phyloP scores from a whole-genome alignment of 306 rosid species.

The Glycine soja region DNA sequence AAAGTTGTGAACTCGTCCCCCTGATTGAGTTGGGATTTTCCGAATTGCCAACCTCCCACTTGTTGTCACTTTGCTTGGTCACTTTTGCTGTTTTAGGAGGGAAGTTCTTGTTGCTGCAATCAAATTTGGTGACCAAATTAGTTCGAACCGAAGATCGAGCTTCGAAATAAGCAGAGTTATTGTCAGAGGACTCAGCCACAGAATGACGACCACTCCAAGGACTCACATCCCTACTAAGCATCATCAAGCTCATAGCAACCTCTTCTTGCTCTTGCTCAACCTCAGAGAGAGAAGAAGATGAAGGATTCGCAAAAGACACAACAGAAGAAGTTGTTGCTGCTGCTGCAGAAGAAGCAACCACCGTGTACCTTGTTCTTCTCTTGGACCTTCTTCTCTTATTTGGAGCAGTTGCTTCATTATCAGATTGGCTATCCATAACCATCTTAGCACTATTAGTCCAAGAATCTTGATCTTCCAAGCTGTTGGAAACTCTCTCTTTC shows the following conservation, averaged over 20 bases:
- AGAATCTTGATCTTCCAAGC: constrained; percentile 77
- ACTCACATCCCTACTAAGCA: constrained; percentile 78
- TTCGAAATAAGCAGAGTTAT: constrained; percentile 58
- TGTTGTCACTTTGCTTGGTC: constrained; percentile 44
- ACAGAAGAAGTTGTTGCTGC: constrained; percentile 53
- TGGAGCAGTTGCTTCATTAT: constrained; percentile 68
- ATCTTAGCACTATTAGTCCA: constrained; percentile 48
- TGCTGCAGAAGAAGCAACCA: constrained; percentile 32
- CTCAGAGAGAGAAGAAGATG: constrained; percentile 67
- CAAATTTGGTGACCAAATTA: constrained; percentile 43
- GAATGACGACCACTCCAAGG: constrained; percentile 62
- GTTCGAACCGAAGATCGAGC: constrained; percentile 57
- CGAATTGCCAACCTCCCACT: constrained; percentile 39
- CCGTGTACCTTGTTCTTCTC: constrained; percentile 67
- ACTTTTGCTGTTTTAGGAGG: neutral
- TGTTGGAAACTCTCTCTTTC: constrained; percentile 57
- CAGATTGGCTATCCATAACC: constrained; percentile 71
- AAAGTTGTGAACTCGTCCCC: constrained; percentile 35
- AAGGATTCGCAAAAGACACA: constrained; percentile 51
- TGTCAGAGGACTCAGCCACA: constrained; percentile 70
- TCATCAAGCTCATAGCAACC: constrained; percentile 88
- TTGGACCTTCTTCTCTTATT: constrained; percentile 64
- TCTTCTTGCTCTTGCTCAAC: constrained; percentile 88
- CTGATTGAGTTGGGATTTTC: constrained; percentile 39
- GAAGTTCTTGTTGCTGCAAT: constrained; percentile 31